Evolutionary conservation across 306 rosid genomes (phyloP).

Genomic region (Quercus aquifolioides): DNA sequence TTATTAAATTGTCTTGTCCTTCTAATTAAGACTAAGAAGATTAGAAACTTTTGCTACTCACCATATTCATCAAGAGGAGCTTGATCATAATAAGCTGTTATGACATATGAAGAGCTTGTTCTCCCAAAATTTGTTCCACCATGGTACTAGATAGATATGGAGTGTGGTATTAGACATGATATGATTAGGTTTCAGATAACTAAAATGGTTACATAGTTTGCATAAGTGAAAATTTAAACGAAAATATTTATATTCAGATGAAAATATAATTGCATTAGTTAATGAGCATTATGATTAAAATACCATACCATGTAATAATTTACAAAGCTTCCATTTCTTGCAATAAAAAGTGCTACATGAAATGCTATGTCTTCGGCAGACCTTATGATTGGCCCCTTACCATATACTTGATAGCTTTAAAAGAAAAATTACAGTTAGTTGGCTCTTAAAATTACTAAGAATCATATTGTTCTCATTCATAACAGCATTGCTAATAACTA

Average conservation of each 20-base stretch:
- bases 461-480: background rate
- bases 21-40: background rate
- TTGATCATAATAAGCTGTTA: slow-evolving; percentile 62
- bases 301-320: slow-evolving; percentile 77
- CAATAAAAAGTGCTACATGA: slow-evolving; percentile 76
- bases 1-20: background rate
- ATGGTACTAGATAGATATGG: slow-evolving; percentile 40
- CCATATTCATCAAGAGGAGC: slow-evolving; percentile 86
- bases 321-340: slow-evolving; percentile 81
- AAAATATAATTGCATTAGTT: background rate
- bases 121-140: slow-evolving; percentile 87
- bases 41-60: slow-evolving; percentile 3
- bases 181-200: background rate
- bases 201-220: background rate
- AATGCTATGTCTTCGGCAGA: slow-evolving; percentile 81
- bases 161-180: background rate
- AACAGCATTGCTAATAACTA: background rate
- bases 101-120: slow-evolving; percentile 48
- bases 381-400: slow-evolving; percentile 64
- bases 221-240: background rate
- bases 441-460: background rate
- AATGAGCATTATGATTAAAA: background rate
- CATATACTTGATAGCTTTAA: slow-evolving; percentile 65
- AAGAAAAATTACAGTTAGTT: background rate
- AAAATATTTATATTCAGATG: background rate